These are phyloP conservation scores for Phytomonas sp. DNA, from an alignment of 208 protist species.

Conservation along the genomic window DNA sequence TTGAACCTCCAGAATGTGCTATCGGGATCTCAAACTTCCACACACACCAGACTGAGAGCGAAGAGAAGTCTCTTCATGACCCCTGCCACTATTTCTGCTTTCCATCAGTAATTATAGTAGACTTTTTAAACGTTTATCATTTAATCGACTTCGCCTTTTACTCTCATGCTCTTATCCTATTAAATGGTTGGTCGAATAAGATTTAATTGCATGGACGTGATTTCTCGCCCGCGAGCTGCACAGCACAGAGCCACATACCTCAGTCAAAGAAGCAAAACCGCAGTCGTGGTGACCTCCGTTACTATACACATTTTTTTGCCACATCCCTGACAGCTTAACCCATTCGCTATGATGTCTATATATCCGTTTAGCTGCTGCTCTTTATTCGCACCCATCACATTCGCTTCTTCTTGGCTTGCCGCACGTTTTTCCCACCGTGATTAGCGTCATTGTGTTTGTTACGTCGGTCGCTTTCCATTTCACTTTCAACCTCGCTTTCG, in stretches of 20 bases:
- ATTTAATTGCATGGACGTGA: conserved; percentile 4
- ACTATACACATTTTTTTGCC: conserved; percentile 8
- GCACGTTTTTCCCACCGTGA: neutral
- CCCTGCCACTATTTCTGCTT: neutral
- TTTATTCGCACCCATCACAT: neutral
- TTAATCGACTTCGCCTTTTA: neutral
- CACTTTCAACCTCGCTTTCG: conserved; percentile 7
- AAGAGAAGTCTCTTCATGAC: neutral
- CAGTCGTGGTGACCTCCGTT: neutral
- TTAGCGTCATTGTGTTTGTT: neutral
- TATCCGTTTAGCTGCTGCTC: neutral
- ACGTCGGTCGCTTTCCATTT: neutral
- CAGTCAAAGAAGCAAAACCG: conserved; percentile 1
- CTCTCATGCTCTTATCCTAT: neutral
- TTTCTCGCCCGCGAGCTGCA: neutral
- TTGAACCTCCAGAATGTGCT: too few species aligned
- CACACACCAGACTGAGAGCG: too few species aligned
- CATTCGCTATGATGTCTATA: too few species aligned
- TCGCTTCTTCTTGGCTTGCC: neutral
- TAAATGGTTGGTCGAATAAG: neutral
- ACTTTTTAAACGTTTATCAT: neutral
- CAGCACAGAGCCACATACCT: neutral
- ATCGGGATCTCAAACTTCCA: too few species aligned
- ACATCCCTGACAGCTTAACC: neutral
- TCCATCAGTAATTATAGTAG: neutral